These are phyloP conservation scores for Plenodomus lindquistii DNA, from an alignment of 2,329 filamentous ascomycete species.

Conservation along the genomic window DNA sequence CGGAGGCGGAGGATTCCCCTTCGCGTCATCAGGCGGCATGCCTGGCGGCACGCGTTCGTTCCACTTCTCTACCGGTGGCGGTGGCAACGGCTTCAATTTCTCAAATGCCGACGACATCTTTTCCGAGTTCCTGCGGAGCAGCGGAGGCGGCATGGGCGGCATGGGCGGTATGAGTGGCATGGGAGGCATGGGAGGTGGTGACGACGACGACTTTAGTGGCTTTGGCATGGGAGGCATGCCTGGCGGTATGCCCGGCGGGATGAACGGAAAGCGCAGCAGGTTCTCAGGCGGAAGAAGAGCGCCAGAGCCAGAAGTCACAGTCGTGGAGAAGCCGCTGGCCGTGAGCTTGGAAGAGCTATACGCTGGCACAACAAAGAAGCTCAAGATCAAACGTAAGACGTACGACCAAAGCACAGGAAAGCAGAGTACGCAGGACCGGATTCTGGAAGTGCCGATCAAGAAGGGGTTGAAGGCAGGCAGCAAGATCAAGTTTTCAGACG, in stretches of 20 bases:
- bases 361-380: slow-evolving; percentile 88
- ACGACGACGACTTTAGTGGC: slow-evolving; percentile 54
- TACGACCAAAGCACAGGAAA: slow-evolving; percentile 82
- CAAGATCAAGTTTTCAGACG: slow-evolving; percentile 97
- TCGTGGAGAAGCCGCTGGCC: slow-evolving; percentile 81
- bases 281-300: slow-evolving; percentile 49
- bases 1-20: slow-evolving; percentile 55
- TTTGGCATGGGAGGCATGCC: slow-evolving; percentile 42
- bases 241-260: slow-evolving; percentile 54
- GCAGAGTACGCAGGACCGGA: slow-evolving; percentile 82
- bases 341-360: slow-evolving; percentile 88
- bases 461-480: slow-evolving; percentile 93
- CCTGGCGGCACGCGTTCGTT: slow-evolving; percentile 61
- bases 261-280: slow-evolving; percentile 42
- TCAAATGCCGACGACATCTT: slow-evolving; percentile 84
- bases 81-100: slow-evolving; percentile 74
- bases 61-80: slow-evolving; percentile 64
- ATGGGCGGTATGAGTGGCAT: slow-evolving; percentile 40
- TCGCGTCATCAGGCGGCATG: slow-evolving; percentile 62
- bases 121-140: slow-evolving; percentile 73
- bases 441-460: slow-evolving; percentile 94
- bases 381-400: slow-evolving; percentile 96
- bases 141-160: slow-evolving; percentile 53
- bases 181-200: slow-evolving; percentile 53
- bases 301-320: slow-evolving; percentile 81